Conservation (phyloP, 208 protist genomes). For the Acanthamoeba healyi region DNA sequence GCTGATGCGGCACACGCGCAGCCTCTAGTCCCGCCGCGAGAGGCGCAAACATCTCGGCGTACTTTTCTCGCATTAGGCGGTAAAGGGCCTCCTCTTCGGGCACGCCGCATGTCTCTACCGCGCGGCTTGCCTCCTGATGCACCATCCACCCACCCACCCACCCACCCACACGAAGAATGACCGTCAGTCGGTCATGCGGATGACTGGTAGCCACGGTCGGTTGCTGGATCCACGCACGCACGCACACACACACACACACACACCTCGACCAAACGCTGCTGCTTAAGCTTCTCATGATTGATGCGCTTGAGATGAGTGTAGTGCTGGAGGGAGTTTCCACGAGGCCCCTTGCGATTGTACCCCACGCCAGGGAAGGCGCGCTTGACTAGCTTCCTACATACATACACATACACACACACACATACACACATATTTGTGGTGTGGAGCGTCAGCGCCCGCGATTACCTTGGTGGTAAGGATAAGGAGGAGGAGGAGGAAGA, state of each 20-base stretch:
- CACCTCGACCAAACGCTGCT: neutral
- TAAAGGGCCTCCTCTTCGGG: constrained; percentile 1
- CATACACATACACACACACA: no score
- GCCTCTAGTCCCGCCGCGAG: neutral
- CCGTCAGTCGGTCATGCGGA: no score
- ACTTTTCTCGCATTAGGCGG: neutral
- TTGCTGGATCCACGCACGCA: no score
- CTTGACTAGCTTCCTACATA: neutral
- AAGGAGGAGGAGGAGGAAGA: no score
- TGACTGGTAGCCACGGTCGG: no score
- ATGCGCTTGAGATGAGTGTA: constrained; percentile 56
- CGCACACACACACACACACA: neutral
- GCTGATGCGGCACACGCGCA: neutral
- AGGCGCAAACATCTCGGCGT: constrained; percentile 5
- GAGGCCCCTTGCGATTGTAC: constrained; percentile 19
- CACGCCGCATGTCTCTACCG: neutral
- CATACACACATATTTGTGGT: no score
- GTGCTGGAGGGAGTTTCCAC: constrained; percentile 4
- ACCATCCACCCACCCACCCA: no score
- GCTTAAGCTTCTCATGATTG: constrained; percentile 4
- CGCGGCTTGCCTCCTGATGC: constrained; percentile 5
- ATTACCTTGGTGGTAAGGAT: no score
- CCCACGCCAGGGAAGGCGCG: neutral
- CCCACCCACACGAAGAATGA: no score
- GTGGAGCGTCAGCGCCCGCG: no score